A percentile compares a stretch with the other conserved stretches of the same genome.
phyloP scores from a whole-genome alignment of 2,329 filamentous ascomycete species.

The Colletotrichum incanum region DNA sequence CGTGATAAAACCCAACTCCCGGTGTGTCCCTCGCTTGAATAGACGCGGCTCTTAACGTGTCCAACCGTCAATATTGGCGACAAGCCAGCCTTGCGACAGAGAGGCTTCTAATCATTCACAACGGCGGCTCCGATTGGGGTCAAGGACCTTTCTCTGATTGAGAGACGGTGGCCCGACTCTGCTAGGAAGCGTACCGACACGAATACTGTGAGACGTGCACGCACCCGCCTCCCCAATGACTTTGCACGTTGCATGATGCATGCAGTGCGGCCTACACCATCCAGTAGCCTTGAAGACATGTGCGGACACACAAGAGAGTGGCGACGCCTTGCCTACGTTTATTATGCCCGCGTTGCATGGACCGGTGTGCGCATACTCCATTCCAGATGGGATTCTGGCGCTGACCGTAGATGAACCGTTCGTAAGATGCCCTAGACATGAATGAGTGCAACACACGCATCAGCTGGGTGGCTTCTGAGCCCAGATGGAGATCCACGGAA shows the following conservation, averaged over 20 bases:
- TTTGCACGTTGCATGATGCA: not conserved
- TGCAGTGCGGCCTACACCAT: not conserved
- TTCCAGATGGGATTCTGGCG: not conserved
- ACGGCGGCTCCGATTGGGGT: not conserved
- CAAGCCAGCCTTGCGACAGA: not conserved
- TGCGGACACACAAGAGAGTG: not conserved
- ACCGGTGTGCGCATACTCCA: not conserved
- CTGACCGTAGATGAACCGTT: not conserved
- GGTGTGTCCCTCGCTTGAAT: slow-evolving; percentile 1
- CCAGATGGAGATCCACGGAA: slow-evolving; percentile 57
- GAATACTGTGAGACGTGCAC: slow-evolving; percentile 14
- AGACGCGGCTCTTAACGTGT: not conserved
- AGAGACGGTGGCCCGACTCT: slow-evolving; percentile 1
- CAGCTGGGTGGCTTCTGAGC: slow-evolving; percentile 53
- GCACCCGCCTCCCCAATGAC: not conserved
- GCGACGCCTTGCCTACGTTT: not conserved
- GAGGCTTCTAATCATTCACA: not conserved
- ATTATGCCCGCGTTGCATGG: not conserved
- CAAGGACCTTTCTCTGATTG: not conserved
- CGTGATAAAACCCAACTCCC: not conserved
- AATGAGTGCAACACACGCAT: not conserved
- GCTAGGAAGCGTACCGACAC: not conserved
- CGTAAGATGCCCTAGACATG: not conserved
- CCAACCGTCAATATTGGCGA: not conserved
- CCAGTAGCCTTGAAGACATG: not conserved